Evolutionary conservation across 331 rosid genomes (phyloP), one percentile per base, ranked within the genome.

Genomic region (Malus hybrid): DNA sequence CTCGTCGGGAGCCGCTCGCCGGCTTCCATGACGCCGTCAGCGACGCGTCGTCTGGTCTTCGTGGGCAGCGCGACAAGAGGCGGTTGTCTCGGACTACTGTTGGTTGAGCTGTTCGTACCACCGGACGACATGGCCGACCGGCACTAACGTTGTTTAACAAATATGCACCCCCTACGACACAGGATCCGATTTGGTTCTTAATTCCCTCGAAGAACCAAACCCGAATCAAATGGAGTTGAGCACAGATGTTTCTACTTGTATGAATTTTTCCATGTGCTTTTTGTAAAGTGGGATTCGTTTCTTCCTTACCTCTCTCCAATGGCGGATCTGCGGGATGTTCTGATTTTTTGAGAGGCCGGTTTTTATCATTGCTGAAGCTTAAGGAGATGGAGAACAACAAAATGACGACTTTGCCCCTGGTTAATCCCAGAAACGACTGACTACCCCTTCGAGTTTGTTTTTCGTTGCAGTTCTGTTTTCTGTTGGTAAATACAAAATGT

Each of bases 41-140:
- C 80, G 60, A 92, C 97, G 34, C 99, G 97, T 31, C 99, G 83
- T 36, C 99, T 85, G 5, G 97, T 89, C 10, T 88, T 82, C 56
- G 92, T 90, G 77, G 95, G 86, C 20, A 89, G 95, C 54, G 83
- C 72, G 76, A 70, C 48, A 1, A 42, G 48, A 42, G 48, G 2
- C 15, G 69, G 44, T 5, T 31, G 76, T 78, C 83, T 74, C 6
- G 97, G 96, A 82, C 95, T 87, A 3, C 73, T 83, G 81, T 55
- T 87, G 60, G 84, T 6, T n/a, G 97, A 82, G 81, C 14, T 72
- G 39, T 62, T 42, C 19, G 83, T 77, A 78, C 80, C 87, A 83
- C 92, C 91, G 82, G 96, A 77, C 73, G 97, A 78, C 99, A 91
- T 93, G 33, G 73, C 82, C 88, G 80, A 85, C 69, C 69, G 77